phyloP scores from a whole-genome alignment of 495 filamentous ascomycete genomes.

The Lasiosphaeriaceae sp. region DNA sequence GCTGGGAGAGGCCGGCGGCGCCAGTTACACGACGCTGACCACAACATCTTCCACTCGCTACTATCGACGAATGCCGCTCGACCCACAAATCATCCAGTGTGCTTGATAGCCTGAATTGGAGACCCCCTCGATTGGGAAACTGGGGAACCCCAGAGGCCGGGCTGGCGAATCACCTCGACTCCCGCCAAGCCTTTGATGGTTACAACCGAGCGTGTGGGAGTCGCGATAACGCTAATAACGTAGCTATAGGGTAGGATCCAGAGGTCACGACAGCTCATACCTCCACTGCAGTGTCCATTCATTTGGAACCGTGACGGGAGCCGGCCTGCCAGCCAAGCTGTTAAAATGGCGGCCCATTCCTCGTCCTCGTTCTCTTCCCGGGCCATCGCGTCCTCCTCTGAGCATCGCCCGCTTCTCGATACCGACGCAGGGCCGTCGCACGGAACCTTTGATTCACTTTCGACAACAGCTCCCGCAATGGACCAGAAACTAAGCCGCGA shows the following conservation, averaged over 20 bases:
- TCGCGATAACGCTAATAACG: neutral
- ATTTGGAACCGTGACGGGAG: too few relatives aligned
- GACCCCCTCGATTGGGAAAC: neutral
- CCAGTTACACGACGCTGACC: too few relatives aligned
- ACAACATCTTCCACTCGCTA: too few relatives aligned
- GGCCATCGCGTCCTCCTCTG: constrained; percentile 1
- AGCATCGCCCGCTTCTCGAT: constrained; percentile 6
- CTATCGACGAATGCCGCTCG: too few relatives aligned
- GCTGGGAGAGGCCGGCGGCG: too few relatives aligned
- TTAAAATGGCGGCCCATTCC: neutral
- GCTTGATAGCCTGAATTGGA: constrained; percentile 6
- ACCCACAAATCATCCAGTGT: too few relatives aligned
- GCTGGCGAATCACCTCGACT: neutral
- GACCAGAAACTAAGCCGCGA: neutral
- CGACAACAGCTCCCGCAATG: constrained; percentile 1
- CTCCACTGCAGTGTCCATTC: too few relatives aligned
- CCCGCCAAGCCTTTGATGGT: too few relatives aligned
- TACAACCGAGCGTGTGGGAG: too few relatives aligned
- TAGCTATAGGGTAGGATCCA: neutral
- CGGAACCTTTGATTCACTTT: neutral
- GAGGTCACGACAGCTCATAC: too few relatives aligned
- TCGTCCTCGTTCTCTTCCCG: neutral
- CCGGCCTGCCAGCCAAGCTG: too few relatives aligned
- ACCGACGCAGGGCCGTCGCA: neutral
- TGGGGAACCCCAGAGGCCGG: neutral